These are phyloP conservation scores for Paramecium biaurelia DNA, from an alignment of 73 alveolate genomes.

Conservation along the genomic window DNA sequence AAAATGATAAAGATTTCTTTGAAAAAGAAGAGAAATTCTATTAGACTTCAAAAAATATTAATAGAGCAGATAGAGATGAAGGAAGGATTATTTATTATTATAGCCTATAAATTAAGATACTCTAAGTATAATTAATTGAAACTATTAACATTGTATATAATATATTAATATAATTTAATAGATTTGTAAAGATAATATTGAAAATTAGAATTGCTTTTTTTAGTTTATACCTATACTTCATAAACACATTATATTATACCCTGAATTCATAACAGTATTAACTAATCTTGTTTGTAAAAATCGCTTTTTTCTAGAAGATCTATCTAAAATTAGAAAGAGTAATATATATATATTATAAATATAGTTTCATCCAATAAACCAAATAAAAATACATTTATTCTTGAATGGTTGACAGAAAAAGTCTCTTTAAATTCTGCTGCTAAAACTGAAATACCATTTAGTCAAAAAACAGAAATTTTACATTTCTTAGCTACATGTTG, in stretches of 20 bases:
- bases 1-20: background rate
- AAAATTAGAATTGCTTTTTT: slow-evolving; percentile 20
- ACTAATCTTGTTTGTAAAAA: background rate
- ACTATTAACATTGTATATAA: background rate
- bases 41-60: background rate
- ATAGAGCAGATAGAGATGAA: background rate
- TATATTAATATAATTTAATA: background rate
- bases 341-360: background rate
- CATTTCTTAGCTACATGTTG: background rate
- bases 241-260: background rate
- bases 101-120: background rate
- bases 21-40: background rate
- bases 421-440: background rate
- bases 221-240: background rate
- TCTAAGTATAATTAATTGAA: background rate
- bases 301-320: background rate
- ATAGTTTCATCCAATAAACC: background rate
- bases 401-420: background rate
- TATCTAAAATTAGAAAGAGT: slow-evolving; percentile 1
- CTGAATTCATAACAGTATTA: background rate
- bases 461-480: background rate
- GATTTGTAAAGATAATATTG: slow-evolving; percentile 34
- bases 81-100: background rate
- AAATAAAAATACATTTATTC: background rate
- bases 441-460: background rate